A percentile compares a stretch with the other conserved stretches of the same genome.
Conservation (phyloP, 805 yeast species). For the Schizosaccharomyces osmophilus region DNA sequence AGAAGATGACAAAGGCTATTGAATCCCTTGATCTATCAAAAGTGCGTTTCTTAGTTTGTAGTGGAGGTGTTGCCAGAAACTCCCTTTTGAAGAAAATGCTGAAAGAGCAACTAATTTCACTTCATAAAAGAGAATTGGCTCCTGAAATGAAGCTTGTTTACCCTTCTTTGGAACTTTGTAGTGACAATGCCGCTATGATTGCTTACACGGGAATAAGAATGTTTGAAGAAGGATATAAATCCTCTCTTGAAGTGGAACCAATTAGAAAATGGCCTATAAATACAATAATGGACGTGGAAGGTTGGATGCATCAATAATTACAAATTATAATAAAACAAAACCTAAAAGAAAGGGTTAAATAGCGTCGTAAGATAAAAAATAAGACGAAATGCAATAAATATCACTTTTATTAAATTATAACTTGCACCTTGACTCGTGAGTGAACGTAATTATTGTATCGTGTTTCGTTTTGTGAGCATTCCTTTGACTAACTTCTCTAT, state of each 20-base stretch:
- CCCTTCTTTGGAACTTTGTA: conserved; percentile 52
- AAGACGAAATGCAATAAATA: too few relatives aligned
- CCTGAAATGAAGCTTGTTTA: conserved; percentile 23
- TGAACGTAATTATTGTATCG: not conserved
- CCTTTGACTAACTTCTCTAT: not conserved
- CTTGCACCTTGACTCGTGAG: not conserved
- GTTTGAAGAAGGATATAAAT: conserved; percentile 24
- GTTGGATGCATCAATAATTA: not conserved
- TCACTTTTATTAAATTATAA: too few relatives aligned
- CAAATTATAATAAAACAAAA: not conserved
- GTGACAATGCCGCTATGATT: conserved; percentile 92
- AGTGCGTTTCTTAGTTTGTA: conserved; percentile 35
- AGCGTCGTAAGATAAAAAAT: too few relatives aligned
- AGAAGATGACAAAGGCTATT: conserved; percentile 32
- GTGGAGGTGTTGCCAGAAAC: conserved; percentile 92
- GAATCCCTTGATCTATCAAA: conserved; percentile 5
- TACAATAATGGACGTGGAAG: not conserved
- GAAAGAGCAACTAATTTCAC: not conserved
- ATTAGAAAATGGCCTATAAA: conserved; percentile 41
- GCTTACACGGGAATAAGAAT: conserved; percentile 93
- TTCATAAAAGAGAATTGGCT: not conserved
- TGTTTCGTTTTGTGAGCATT: not conserved
- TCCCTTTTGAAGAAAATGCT: conserved; percentile 24
- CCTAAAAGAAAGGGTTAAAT: not conserved
- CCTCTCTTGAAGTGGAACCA: conserved; percentile 36